Evolutionary conservation across 805 yeast genomes (phyloP), one percentile per base, ranked within the genome.

Genomic region (Wickerhamiella nectarea): DNA sequence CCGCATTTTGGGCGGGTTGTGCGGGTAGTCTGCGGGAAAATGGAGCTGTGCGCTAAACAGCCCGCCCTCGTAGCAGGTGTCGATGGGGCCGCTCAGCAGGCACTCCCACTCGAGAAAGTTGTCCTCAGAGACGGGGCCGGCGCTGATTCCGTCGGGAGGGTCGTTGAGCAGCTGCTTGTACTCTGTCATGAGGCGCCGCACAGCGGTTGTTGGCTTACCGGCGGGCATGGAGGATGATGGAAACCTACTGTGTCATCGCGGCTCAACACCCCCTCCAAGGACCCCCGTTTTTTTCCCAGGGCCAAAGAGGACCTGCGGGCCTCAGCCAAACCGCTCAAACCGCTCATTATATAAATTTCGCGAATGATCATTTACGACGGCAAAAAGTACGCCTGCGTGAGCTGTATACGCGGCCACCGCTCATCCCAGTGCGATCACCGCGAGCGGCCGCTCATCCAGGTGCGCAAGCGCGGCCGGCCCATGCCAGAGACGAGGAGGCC

Each of bases 101-200:
- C 94, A 84, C 50, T 83, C 93, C 94, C 94, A 84, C 21, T 68
- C 67, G 48, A 81, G 80, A 42, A 84, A 64, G 59, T 84, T 72
- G 50, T 76, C 77, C 54, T 83, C 93, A 18, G 73, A 64, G 3
- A 76, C 67, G 0, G 98, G 98, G 1, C 94, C 94, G 0, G 98
- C 98, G 5, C 86, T 75, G 28, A 89, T 83, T 1, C 98, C 98
- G 24, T 93, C 96, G 0, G 96, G 95, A 0, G 94, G 80, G 49
- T 87, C 94, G 51, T 73, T 74, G 14, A 78, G 66, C 20, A 91
- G 72, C 61, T 85, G 95, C 59, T 84, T 89, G 58, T 80, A 80
- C 60, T 91, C 98, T 52, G 85, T 85, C 56, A 86, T 69, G 24
- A 91, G 72, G 48, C 98, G 67, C 52, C 80, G 78, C 50, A 83